phyloP scores from a whole-genome alignment of 495 filamentous ascomycete genomes.

The Massariosphaeria phaeospora region DNA sequence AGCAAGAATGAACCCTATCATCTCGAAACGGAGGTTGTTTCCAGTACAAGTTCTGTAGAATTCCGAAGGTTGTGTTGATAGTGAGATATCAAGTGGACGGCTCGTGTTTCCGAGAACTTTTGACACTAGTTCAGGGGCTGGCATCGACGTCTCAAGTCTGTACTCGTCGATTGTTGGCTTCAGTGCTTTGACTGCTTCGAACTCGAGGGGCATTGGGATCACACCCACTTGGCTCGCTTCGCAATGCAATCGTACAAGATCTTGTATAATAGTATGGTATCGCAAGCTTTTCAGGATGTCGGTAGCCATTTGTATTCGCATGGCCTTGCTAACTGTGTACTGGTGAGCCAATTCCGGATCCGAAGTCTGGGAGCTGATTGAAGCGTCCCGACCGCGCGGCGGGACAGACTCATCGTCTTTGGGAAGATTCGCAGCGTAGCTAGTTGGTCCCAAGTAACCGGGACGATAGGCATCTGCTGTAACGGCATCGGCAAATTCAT shows the following conservation, averaged over 20 bases:
- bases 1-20: constrained; percentile 7
- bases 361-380: not conserved
- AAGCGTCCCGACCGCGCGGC: not conserved
- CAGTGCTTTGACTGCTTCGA: constrained; percentile 4
- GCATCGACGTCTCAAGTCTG: not conserved
- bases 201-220: not conserved
- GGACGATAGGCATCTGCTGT: constrained; percentile 5
- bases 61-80: not conserved
- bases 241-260: not conserved
- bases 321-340: constrained; percentile 6
- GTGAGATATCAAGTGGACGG: constrained; percentile 10
- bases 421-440: constrained; percentile 14
- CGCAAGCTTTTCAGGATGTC: constrained; percentile 12
- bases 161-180: constrained; percentile 11
- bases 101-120: constrained; percentile 8
- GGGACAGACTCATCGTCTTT: not conserved
- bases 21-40: constrained; percentile 20
- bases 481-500: not conserved
- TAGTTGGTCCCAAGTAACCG: constrained; percentile 22
- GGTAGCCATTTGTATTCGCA: constrained; percentile 10
- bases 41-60: constrained; percentile 19
- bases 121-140: constrained; percentile 5
- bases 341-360: constrained; percentile 4
- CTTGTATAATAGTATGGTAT: not conserved
- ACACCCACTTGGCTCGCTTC: not conserved